Evolutionary conservation across 192 early-diverging fungal species (phyloP), one percentile per base, ranked within the genome.

Genomic region (Rhizophagus sp.): DNA sequence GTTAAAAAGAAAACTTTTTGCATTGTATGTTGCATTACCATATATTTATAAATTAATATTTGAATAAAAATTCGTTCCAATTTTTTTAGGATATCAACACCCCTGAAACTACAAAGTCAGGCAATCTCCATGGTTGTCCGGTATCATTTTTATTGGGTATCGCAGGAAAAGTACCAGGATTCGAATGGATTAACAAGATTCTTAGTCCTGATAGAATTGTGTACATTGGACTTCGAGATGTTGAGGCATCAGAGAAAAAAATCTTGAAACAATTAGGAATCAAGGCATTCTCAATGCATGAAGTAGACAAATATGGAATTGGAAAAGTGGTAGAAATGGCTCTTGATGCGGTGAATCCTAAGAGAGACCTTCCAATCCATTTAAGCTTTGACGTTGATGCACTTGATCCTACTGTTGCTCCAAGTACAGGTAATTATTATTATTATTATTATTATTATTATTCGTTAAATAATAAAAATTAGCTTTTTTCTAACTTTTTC

Each of bases 51-150:
- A 8, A 47, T 30, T 25, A 63, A 30, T 41, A 65, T 50, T 79
- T 13, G 47, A 52, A 57, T 57, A 4, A 4, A 36, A 36, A 36
- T 36, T 4, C 66, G n/a, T 68, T 27, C 13, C 9, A 33, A 67
- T 68, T 62, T 30, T n/a, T 41, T 36, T 80, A 52, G 87, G 95
- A 97, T 82, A 96, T 97, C 87, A 99, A 99, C 89, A 97, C 97
- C 44, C 94, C 95, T 22, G 90, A 89, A 64, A 90, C 92, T 13
- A 97, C 96, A 10, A 89, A 90, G 25, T 93, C 93, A 19, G 97
- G 97, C 33, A 97, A 99, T 85, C 88, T 99, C 68, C 97, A 99
- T 78, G 97, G 97, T 22, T 99, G 97, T 84, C 97, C 97, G 49
- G 85, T 97, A 47, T 92, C 95, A 9, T 99, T 96, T 84, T 84